phyloP scores from a whole-genome alignment of 441 rosid genomes.

The Hura crepitans region DNA sequence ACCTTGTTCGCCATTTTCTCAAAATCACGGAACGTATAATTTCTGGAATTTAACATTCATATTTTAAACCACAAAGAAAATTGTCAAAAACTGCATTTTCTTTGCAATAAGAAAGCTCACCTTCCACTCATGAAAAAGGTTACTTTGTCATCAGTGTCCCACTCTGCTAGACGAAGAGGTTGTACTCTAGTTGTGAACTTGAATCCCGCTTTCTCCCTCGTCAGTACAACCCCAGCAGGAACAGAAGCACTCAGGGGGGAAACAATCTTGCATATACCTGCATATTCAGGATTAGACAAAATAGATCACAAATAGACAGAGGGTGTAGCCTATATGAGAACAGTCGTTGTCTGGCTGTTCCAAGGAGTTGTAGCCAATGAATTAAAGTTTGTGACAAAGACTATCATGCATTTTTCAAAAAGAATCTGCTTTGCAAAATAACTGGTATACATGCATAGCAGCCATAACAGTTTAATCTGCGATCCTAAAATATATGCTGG shows the following conservation, averaged over 20 bases:
- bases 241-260: slow-evolving; percentile 81
- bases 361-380: no score
- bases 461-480: neutral
- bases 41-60: slow-evolving; percentile 24
- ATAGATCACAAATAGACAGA: neutral
- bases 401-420: neutral
- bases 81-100: neutral
- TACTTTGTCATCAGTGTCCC: slow-evolving; percentile 35
- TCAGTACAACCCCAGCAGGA: slow-evolving; percentile 92
- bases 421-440: neutral
- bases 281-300: neutral
- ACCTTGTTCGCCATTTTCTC: slow-evolving; percentile 37
- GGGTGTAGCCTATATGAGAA: neutral
- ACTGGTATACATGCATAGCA: neutral
- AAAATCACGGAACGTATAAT: slow-evolving; percentile 32
- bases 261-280: slow-evolving; percentile 94
- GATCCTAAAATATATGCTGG: neutral
- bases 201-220: slow-evolving; percentile 82
- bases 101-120: slow-evolving; percentile 19
- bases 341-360: no score
- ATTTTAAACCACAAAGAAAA: neutral
- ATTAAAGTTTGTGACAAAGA: no score
- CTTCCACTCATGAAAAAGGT: slow-evolving; percentile 30
- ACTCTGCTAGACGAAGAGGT: slow-evolving; percentile 41
- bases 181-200: slow-evolving; percentile 95